Conservation (phyloP, 2,329 filamentous ascomycete species). For the Piedraia hortae region DNA sequence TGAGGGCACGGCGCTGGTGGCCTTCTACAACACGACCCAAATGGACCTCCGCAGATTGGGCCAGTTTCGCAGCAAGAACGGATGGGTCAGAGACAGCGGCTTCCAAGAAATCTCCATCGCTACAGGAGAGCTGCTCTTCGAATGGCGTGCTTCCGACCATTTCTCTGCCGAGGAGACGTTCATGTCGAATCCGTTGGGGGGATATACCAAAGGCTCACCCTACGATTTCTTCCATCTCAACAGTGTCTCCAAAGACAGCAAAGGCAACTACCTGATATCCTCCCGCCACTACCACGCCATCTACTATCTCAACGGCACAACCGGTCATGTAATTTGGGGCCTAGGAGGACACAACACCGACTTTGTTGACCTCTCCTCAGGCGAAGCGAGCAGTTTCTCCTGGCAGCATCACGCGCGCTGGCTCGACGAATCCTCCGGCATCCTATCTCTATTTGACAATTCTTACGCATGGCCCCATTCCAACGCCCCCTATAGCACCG, state of each 20-base stretch:
- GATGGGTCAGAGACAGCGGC: constrained; percentile 18
- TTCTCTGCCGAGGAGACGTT: constrained; percentile 10
- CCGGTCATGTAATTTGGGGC: constrained; percentile 25
- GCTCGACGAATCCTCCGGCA: constrained; percentile 11
- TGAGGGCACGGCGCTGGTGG: constrained; percentile 17
- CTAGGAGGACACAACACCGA: constrained; percentile 12
- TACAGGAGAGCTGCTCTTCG: constrained; percentile 14
- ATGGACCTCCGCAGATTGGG: constrained; percentile 8
- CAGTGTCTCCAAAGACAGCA: constrained; percentile 23
- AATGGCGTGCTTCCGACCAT: constrained; percentile 15
- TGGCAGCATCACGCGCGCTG: constrained; percentile 26
- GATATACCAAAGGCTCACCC: constrained; percentile 3
- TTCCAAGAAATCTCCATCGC: constrained; percentile 19
- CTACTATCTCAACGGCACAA: constrained; percentile 19
- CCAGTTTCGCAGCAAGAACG: constrained; percentile 7
- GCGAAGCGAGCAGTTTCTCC: constrained; percentile 12
- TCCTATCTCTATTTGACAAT: constrained; percentile 19
- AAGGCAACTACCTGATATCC: constrained; percentile 27
- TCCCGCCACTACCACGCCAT: constrained; percentile 22
- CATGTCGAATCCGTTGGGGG: constrained; percentile 1
- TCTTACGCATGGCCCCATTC: constrained; percentile 12
- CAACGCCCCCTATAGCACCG: constrained; percentile 8
- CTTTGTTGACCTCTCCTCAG: constrained; percentile 8
- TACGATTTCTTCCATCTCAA: constrained; percentile 30
- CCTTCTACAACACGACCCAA: constrained; percentile 15